Base-by-base conservation (phyloP, 768 basidiomycete genomes). In the Mycena venus region DNA sequence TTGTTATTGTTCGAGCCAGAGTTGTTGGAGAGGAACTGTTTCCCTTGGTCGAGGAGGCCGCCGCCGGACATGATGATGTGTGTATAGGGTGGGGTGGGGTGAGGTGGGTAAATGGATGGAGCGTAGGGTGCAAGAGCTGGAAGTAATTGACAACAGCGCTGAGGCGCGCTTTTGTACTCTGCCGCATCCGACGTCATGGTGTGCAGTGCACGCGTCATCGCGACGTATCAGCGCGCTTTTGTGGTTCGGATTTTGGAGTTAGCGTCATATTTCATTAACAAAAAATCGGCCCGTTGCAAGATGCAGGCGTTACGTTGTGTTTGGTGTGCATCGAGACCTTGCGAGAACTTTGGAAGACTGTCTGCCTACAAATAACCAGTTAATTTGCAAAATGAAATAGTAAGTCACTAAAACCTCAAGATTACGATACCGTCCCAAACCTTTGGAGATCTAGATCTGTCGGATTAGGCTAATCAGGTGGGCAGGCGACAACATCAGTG, bases 31-130 rank as follows among this genome's bases (percentile, higher is more conserved):
- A 66, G 49, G 51, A 66, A 9, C 49, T 66, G 51, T 66, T 66
- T 66, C 10, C 64, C 64, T 66, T 66, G 38, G 9, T 55, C 25
- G 51, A 66, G 49, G 64, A 66, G 32, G n/a, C n/a, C n/a, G n/a
- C n/a, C n/a, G 51, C 19, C 27, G 64, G 51, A 55, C 64, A 66
- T 66, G 64, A 51, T 49, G 25, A 51, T 55, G 63, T 64, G 23
- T 34, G 27, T 40, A 15, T 63, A 29, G n/a, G n/a, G n/a, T n/a
- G n/a, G n/a, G n/a, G n/a, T n/a, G 29, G 25, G 61, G 61, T 49
- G 44, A 47, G 47, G 42, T 64, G 63, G 47, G 31, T 64, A 32
- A 34, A 31, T 64, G 31, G 25, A 31, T 44, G 44, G 62, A 60
- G n/a, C n/a, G n/a, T n/a, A n/a, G 51, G 55, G 55, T 31, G 29